These are phyloP conservation scores for Botrytis medusae DNA, from an alignment of 2,329 filamentous ascomycete genomes.

Conservation along the genomic window DNA sequence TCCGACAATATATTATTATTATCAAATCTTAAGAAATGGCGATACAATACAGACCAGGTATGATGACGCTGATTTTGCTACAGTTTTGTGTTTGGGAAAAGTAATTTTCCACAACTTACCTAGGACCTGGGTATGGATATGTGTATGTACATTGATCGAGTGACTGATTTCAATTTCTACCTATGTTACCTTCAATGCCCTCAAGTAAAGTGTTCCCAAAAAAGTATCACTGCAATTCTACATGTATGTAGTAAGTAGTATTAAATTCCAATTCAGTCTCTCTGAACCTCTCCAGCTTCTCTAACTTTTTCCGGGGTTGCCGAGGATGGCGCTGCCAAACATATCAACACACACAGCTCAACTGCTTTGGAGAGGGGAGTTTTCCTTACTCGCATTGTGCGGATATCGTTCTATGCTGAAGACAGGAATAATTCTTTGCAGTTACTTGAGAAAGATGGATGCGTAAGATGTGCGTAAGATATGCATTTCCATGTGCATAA, in stretches of 20 bases:
- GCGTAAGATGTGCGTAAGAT: constrained; percentile 4
- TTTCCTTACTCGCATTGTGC: constrained; percentile 10
- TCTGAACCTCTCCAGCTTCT: not conserved
- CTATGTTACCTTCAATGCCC: not conserved
- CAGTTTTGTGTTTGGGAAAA: not conserved
- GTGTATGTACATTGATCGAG: not conserved
- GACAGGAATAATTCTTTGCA: constrained; percentile 10
- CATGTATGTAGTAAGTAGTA: not conserved
- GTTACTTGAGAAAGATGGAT: not conserved
- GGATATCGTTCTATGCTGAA: constrained; percentile 11
- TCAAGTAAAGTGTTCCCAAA: not conserved
- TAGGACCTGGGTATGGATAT: not conserved
- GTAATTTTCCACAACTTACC: not conserved
- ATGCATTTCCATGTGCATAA: not conserved
- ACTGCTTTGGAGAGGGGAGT: not conserved
- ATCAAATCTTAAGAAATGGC: constrained; percentile 3
- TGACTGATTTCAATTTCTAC: not conserved
- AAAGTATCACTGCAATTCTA: not conserved
- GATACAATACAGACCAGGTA: not conserved
- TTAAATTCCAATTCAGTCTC: not conserved
- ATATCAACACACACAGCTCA: not conserved
- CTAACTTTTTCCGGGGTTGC: constrained; percentile 4
- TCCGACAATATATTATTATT: not conserved
- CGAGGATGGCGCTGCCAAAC: constrained; percentile 16
- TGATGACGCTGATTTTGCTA: not conserved